phyloP scores from a whole-genome alignment of 768 basidiomycete genomes.

The Hydnomerulius pinastri region DNA sequence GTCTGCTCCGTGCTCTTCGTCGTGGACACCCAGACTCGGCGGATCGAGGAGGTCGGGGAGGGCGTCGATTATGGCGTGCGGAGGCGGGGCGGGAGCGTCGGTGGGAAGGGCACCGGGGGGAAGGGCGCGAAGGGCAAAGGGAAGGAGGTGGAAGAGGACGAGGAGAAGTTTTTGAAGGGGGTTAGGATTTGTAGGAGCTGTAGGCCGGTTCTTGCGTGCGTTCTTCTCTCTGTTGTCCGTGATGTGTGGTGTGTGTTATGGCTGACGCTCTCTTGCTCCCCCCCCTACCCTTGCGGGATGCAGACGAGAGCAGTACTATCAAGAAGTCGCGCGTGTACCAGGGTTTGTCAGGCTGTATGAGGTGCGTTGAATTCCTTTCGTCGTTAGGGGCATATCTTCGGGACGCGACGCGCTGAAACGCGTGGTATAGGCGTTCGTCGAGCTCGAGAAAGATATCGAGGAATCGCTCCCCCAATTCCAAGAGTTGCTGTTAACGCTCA shows the following conservation, averaged over 20 bases:
- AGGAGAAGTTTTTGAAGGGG: slow-evolving; percentile 86
- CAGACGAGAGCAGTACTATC: slow-evolving; percentile 80
- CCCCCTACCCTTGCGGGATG: background rate
- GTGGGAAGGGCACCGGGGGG: background rate
- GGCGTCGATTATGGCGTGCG: slow-evolving; percentile 83
- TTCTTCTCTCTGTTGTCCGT: slow-evolving; percentile 18
- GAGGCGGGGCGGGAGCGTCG: slow-evolving; percentile 42
- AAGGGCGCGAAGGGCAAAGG: slow-evolving; percentile 25
- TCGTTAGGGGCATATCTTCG: too few species aligned
- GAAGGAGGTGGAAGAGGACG: slow-evolving; percentile 47
- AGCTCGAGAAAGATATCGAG: slow-evolving; percentile 88
- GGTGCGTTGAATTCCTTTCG: too few species aligned
- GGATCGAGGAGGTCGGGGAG: slow-evolving; percentile 83
- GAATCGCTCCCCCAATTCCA: slow-evolving; percentile 86
- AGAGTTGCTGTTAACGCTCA: slow-evolving; percentile 74
- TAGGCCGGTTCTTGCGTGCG: slow-evolving; percentile 76
- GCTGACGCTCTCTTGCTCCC: background rate
- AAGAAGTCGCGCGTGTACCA: slow-evolving; percentile 60
- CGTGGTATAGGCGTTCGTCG: slow-evolving; percentile 67
- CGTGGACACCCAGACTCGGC: slow-evolving; percentile 74
- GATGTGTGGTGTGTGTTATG: background rate
- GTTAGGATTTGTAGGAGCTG: slow-evolving; percentile 88
- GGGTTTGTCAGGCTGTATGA: slow-evolving; percentile 71
- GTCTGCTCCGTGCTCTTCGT: slow-evolving; percentile 83
- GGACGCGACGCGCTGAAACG: too few species aligned